These are phyloP conservation scores for Elaeagnus macrophylla DNA, from an alignment of 306 rosid genomes.

Conservation along the genomic window DNA sequence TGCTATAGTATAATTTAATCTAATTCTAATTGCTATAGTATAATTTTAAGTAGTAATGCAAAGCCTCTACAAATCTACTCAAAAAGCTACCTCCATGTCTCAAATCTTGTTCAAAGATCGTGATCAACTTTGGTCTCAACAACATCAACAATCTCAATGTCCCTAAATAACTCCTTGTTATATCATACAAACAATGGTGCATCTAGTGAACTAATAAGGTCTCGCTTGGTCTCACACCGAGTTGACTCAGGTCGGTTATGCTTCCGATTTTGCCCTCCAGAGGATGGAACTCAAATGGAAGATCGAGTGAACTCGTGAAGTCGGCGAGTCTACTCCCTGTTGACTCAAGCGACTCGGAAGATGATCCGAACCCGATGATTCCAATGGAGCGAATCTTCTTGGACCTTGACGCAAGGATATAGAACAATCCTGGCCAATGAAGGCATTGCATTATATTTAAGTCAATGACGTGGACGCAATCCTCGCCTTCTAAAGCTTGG, in stretches of 20 bases:
- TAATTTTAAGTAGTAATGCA: slow-evolving; percentile 97
- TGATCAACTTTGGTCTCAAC: slow-evolving; percentile 69
- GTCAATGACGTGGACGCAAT: slow-evolving; percentile 86
- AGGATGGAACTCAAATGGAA: slow-evolving; percentile 80
- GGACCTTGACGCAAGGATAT: slow-evolving; percentile 81
- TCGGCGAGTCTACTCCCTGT: slow-evolving; percentile 88
- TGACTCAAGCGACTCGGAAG: slow-evolving; percentile 64
- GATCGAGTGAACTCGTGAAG: slow-evolving; percentile 65
- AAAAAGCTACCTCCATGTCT: slow-evolving; percentile 77
- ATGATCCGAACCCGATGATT: slow-evolving; percentile 89
- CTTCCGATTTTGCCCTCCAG: slow-evolving; percentile 87
- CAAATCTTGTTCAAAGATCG: slow-evolving; percentile 83
- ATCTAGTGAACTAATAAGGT: slow-evolving; percentile 89
- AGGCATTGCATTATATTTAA: slow-evolving; percentile 97
- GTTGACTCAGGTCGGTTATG: slow-evolving; percentile 56
- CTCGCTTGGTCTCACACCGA: slow-evolving; percentile 51
- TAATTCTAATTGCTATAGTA: too few species aligned
- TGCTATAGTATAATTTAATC: too few species aligned
- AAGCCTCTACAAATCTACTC: slow-evolving; percentile 89
- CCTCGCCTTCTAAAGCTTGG: slow-evolving; percentile 88
- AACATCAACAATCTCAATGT: slow-evolving; percentile 51
- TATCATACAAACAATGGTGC: slow-evolving; percentile 91
- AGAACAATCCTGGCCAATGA: slow-evolving; percentile 97
- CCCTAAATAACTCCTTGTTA: slow-evolving; percentile 77
- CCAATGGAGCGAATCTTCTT: slow-evolving; percentile 74